A percentile compares a stretch with the other conserved stretches of the same genome.
These are phyloP conservation scores for Calophaca sinica DNA, from an alignment of 306 rosid species.

Conservation along the genomic window DNA sequence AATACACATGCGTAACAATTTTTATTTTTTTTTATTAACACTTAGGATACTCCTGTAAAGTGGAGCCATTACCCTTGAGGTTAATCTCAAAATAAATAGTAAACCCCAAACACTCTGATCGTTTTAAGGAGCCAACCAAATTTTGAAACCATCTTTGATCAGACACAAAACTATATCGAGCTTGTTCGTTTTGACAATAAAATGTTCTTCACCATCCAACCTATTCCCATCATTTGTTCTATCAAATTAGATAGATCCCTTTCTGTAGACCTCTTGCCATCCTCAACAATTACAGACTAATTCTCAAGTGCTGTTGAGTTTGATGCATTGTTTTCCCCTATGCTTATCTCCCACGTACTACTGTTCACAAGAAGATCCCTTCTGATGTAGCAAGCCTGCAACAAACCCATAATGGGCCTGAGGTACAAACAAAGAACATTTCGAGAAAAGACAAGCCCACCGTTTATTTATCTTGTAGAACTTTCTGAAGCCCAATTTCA, in stretches of 20 bases:
- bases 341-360: conserved; percentile 50
- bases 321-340: conserved; percentile 45
- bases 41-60: background rate
- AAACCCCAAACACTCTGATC: conserved; percentile 50
- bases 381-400: conserved; percentile 76
- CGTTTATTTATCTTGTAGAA: no score
- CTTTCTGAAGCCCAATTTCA: no score
- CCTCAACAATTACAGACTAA: conserved; percentile 68
- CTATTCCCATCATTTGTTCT: conserved; percentile 61
- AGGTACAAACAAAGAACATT: no score
- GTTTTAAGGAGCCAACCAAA: conserved; percentile 42
- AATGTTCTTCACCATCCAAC: conserved; percentile 77
- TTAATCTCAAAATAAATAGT: conserved; percentile 17
- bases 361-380: conserved; percentile 51
- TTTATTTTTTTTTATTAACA: conserved; percentile 12
- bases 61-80: background rate
- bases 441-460: no score
- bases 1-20: no score
- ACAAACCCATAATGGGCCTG: no score
- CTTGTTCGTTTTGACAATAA: conserved; percentile 67
- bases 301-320: conserved; percentile 53
- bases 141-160: conserved; percentile 50
- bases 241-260: conserved; percentile 55
- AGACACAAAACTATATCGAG: conserved; percentile 65
- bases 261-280: conserved; percentile 62